Base-by-base conservation (phyloP, 2,329 filamentous ascomycete genomes). In the Pseudopithomyces maydicus region DNA sequence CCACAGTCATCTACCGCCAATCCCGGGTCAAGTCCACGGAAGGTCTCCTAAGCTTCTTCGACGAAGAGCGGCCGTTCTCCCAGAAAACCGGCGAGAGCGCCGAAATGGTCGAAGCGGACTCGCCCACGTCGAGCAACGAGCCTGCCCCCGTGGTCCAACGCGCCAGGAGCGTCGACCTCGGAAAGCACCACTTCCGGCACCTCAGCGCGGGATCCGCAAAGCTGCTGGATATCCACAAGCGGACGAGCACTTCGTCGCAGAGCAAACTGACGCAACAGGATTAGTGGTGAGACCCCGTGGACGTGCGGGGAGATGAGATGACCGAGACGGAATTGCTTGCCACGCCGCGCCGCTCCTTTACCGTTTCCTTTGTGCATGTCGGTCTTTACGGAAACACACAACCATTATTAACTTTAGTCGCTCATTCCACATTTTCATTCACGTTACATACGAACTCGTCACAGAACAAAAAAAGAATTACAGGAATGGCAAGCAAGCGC, bases 121-220 rank as follows among this genome's bases (percentile, higher is more conserved):
- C 74, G 32, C 70, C 70, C 26, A 64, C 65, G 15, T 70, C 67
- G 36, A 65, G 75, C n/a, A 61, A 60, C 42, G 65, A 75, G 63
- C 63, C 71, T 17, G 57, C 64, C 20, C 54, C 63, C 1, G 17
- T 48, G 29, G 52, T 87, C 26, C 84, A 87, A 65, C 86, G 89
- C 64, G 90, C 91, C 26, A 88, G 82, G 50, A 94, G 89, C 74
- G 80, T 94, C 55, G 85, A 89, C 58, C 80, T 90, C 48, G 85
- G 85, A 56, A 85, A 82, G 66, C 81, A 83, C 10, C 90, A 93
- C 65, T 85, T 81, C 19, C 84, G 88, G 52, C 89, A 89, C 61
- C 87, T 92, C 68, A 93, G 90, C 68, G 89, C 90, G 43, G 90
- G 90, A 48, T 93, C 89, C 69, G 90, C 90, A 11, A 90, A 86